Percentiles rank a stretch among this genome's conserved stretches.
phyloP scores from a whole-genome alignment of 1,284 basidiomycete genomes.

The Ganoderma multipileum region DNA sequence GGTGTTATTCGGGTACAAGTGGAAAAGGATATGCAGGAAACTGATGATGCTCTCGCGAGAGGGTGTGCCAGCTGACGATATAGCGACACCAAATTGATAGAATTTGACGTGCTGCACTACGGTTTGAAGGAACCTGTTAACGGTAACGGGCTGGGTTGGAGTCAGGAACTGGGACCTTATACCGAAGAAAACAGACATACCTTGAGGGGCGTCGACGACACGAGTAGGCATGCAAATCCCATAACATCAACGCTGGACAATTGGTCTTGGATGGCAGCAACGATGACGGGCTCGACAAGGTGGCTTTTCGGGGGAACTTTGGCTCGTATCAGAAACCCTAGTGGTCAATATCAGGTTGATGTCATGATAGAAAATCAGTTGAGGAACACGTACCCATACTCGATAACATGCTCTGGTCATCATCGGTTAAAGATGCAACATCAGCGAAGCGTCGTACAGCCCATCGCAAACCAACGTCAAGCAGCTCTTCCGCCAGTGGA shows the following conservation, averaged over 20 bases:
- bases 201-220: conserved; percentile 61
- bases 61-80: conserved; percentile 17
- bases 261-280: conserved; percentile 67
- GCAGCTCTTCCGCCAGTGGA: conserved; percentile 41
- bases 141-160: conserved; percentile 54
- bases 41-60: conserved; percentile 55
- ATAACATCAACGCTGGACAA: conserved; percentile 55
- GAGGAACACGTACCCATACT: neutral
- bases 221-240: conserved; percentile 54
- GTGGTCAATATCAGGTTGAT: neutral
- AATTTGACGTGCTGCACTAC: conserved; percentile 69
- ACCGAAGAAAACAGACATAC: conserved; percentile 46
- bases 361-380: neutral
- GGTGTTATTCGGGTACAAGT: conserved; percentile 78
- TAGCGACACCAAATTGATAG: conserved; percentile 47
- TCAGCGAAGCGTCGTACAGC: conserved; percentile 50
- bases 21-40: conserved; percentile 72
- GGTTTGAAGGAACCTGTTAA: conserved; percentile 70
- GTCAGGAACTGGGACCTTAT: conserved; percentile 14
- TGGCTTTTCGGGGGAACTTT: conserved; percentile 54
- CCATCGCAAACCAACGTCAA: conserved; percentile 58
- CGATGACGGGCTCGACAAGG: conserved; percentile 78
- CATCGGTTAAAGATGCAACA: conserved; percentile 34
- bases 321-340: conserved; percentile 12
- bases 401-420: conserved; percentile 13